Conservation (phyloP, 108 stramenopile genomes). For the Discostella stelligeroides region DNA sequence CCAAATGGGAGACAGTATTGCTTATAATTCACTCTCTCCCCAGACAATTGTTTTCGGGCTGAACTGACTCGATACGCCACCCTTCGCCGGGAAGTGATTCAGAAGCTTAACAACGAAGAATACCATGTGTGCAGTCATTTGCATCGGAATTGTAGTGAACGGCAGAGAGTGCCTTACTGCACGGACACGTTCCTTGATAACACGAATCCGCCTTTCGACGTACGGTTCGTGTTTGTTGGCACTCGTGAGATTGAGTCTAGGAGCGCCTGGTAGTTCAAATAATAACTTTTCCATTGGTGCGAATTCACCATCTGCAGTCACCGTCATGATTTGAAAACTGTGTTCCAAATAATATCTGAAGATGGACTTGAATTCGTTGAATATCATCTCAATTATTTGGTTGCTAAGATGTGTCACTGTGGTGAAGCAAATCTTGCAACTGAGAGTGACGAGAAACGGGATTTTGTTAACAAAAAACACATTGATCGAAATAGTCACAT, state of each 20-base stretch:
- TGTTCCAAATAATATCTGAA: not conserved
- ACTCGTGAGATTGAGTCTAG: not conserved
- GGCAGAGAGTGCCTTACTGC: conserved; percentile 11
- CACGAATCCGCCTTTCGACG: conserved; percentile 9
- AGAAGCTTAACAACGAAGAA: conserved; percentile 8
- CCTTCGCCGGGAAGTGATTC: conserved; percentile 15
- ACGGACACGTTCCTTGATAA: conserved; percentile 13
- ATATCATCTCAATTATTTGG: not conserved
- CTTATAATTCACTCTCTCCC: conserved; percentile 21
- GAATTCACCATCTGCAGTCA: conserved; percentile 3
- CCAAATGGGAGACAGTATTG: conserved; percentile 11
- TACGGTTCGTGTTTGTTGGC: not conserved
- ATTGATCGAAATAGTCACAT: not conserved
- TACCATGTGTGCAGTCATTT: not conserved
- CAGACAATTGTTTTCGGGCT: conserved; percentile 12
- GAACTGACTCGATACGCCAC: conserved; percentile 1
- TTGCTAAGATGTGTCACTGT: conserved; percentile 16
- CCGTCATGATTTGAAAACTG: not conserved
- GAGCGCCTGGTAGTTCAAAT: not conserved
- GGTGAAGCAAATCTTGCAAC: not conserved
- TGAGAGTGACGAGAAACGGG: not conserved
- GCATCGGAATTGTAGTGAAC: not conserved
- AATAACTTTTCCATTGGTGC: not conserved
- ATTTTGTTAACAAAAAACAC: not conserved
- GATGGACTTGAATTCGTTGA: conserved; percentile 4